A percentile compares a stretch with the other conserved stretches of the same genome.
Evolutionary conservation across 176 grass and related monocot genomes (phyloP).

Genomic region (Tillandsia leiboldiana): DNA sequence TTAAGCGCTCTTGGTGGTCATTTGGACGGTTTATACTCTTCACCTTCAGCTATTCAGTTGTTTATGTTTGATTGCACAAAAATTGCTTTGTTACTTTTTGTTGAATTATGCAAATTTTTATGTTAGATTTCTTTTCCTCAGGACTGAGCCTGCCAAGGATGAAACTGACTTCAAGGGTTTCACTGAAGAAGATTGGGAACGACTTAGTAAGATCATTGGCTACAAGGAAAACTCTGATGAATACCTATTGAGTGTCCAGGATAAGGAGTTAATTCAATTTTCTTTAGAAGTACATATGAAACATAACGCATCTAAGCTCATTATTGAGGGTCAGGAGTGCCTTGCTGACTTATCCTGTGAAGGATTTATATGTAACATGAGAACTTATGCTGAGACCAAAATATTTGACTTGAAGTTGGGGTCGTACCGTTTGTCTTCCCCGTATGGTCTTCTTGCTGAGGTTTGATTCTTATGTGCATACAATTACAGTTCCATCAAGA

Average conservation of each 20-base stretch:
- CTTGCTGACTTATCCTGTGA: conserved; percentile 94
- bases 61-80: neutral
- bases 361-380: conserved; percentile 70
- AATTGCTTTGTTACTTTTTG: neutral
- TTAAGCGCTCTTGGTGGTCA: conserved; percentile 82
- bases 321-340: conserved; percentile 39
- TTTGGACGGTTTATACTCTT: conserved; percentile 58
- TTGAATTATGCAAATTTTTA: neutral
- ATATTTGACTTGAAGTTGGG: conserved; percentile 88
- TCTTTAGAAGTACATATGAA: conserved; percentile 87
- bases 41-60: neutral
- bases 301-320: conserved; percentile 91
- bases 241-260: conserved; percentile 53
- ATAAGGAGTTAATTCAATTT: conserved; percentile 81
- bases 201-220: conserved; percentile 78
- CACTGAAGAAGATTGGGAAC: conserved; percentile 86
- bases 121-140: conserved; percentile 10
- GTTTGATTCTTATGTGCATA: conserved; percentile 34
- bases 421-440: conserved; percentile 82
- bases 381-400: conserved; percentile 89
- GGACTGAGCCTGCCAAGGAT: conserved; percentile 67
- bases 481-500: neutral
- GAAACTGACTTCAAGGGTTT: conserved; percentile 67
- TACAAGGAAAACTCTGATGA: conserved; percentile 87
- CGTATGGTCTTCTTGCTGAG: conserved; percentile 90